Percentiles rank a stretch among this genome's conserved stretches.
These are phyloP conservation scores for Oryza punctata DNA, from an alignment of 176 grass and related monocot genomes.

Conservation along the genomic window DNA sequence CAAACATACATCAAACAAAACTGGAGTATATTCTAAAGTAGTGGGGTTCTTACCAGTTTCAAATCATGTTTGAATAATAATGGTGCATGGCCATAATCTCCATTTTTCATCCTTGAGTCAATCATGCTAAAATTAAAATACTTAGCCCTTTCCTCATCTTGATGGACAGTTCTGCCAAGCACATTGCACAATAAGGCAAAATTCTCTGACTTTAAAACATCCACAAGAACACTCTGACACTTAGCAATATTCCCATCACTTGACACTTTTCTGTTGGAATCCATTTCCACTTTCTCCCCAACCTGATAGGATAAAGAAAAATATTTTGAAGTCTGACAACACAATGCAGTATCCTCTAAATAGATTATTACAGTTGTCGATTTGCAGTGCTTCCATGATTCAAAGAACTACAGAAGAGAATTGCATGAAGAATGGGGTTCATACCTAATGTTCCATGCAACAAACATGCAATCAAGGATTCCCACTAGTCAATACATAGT, in stretches of 20 bases:
- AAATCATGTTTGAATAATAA: constrained; percentile 69
- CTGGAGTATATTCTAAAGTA: background rate
- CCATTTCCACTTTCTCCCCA: constrained; percentile 34
- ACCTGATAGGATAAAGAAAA: constrained; percentile 48
- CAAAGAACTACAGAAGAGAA: constrained; percentile 19
- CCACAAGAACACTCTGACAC: constrained; percentile 67
- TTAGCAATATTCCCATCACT: constrained; percentile 44
- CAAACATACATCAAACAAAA: background rate
- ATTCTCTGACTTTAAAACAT: constrained; percentile 71
- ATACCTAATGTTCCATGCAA: constrained; percentile 30
- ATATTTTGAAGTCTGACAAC: constrained; percentile 2
- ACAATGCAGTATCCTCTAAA: constrained; percentile 33
- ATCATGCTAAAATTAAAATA: constrained; percentile 79
- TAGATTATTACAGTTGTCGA: background rate
- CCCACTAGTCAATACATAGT: background rate
- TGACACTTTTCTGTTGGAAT: constrained; percentile 31
- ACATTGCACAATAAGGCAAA: constrained; percentile 77
- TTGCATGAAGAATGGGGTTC: background rate
- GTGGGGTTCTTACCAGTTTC: constrained; percentile 54
- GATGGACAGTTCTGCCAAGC: constrained; percentile 62
- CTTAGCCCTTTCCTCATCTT: constrained; percentile 46
- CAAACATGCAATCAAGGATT: background rate
- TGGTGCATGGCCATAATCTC: constrained; percentile 69
- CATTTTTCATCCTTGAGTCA: constrained; percentile 84
- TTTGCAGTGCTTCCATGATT: background rate